These are phyloP conservation scores for Ceratorhiza oryzae-sativae DNA, from an alignment of 1,284 basidiomycete genomes.

Conservation along the genomic window DNA sequence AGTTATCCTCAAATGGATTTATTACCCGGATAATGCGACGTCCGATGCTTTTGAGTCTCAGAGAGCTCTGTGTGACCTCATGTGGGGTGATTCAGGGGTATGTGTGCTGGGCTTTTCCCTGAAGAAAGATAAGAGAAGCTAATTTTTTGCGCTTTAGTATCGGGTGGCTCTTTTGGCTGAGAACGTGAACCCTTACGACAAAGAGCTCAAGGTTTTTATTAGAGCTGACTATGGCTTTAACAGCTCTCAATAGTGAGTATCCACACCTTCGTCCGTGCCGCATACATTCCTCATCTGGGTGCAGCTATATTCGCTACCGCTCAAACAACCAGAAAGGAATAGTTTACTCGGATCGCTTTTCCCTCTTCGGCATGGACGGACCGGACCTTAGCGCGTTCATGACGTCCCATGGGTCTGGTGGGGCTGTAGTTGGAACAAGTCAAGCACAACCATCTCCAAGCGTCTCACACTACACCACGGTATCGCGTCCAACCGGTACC, in stretches of 20 bases:
- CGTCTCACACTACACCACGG: background rate
- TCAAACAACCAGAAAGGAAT: background rate
- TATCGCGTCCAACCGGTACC: background rate
- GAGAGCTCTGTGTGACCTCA: background rate
- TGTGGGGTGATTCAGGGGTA: conserved; percentile 32
- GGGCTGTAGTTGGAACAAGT: background rate
- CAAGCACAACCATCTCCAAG: background rate
- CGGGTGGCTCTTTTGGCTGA: conserved; percentile 10
- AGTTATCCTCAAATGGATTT: conserved; percentile 1
- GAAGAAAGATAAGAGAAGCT: background rate
- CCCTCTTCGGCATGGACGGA: conserved; percentile 12
- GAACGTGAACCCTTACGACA: conserved; percentile 1
- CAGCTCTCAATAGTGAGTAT: conserved; percentile 23
- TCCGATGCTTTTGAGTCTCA: background rate
- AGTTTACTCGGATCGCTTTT: conserved; percentile 2
- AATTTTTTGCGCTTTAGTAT: background rate
- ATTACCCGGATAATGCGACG: background rate
- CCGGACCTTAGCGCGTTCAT: background rate
- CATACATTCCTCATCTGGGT: background rate
- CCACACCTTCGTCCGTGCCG: background rate
- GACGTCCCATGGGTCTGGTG: conserved; percentile 25
- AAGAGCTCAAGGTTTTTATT: background rate
- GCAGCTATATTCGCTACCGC: conserved; percentile 18
- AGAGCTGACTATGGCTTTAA: conserved; percentile 25
- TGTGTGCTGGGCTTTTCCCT: background rate